Evolutionary conservation across 805 yeast genomes (phyloP).

Genomic region (Huiozyma naganishii): DNA sequence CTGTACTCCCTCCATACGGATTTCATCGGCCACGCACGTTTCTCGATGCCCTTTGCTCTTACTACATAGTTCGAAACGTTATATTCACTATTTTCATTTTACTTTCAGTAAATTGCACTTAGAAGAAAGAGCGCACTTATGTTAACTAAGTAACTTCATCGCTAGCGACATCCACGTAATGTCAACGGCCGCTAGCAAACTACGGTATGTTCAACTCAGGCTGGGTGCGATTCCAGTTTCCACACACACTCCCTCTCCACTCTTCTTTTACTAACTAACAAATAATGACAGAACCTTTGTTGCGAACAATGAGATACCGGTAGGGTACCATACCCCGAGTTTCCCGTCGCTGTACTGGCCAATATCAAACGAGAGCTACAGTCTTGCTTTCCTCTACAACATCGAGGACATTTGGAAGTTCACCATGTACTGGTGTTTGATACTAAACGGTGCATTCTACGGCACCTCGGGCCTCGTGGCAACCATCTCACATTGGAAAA

Average conservation of each 20-base stretch:
- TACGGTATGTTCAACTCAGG: too few species aligned
- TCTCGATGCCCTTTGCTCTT: neutral
- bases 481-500: constrained; percentile 36
- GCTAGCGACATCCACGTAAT: too few species aligned
- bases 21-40: neutral
- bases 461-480: constrained; percentile 56
- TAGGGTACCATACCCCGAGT: constrained; percentile 67
- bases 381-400: constrained; percentile 52
- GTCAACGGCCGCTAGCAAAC: too few species aligned
- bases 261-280: too few species aligned
- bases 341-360: constrained; percentile 85
- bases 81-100: neutral
- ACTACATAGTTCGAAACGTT: neutral
- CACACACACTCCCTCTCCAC: too few species aligned
- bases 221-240: too few species aligned
- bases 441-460: constrained; percentile 55
- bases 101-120: neutral
- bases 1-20: constrained; percentile 29
- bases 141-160: too few species aligned
- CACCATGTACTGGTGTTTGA: constrained; percentile 72
- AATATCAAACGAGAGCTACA: constrained; percentile 27
- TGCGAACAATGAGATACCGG: constrained; percentile 50
- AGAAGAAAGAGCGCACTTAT: too few species aligned
- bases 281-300: constrained; percentile 26
- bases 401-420: constrained; percentile 69